phyloP scores from a whole-genome alignment of 306 rosid genomes.

The Medicago lupulina region DNA sequence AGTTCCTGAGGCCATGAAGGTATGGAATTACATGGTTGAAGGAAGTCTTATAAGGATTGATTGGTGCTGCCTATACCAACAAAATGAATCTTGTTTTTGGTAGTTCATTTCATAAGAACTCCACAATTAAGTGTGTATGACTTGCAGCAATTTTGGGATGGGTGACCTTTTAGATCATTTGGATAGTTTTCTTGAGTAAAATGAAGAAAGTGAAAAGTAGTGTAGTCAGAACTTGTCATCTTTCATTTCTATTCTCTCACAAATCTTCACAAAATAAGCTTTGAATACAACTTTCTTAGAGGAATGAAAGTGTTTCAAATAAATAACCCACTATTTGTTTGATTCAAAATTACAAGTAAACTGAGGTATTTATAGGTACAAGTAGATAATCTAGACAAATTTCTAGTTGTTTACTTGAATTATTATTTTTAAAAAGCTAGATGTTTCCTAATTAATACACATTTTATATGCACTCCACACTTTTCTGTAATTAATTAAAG shows the following conservation, averaged over 20 bases:
- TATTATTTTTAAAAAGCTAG: not conserved
- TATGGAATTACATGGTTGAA: too few relatives aligned
- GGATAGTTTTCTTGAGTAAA: not conserved
- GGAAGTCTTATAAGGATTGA: too few relatives aligned
- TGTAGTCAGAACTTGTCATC: not conserved
- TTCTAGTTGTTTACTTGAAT: not conserved
- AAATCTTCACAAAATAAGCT: not conserved
- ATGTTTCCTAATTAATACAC: not conserved
- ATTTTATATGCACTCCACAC: not conserved
- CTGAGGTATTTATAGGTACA: not conserved
- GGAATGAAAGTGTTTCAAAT: not conserved
- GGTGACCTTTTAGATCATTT: too few relatives aligned
- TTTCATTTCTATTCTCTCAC: not conserved
- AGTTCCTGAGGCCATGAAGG: too few relatives aligned
- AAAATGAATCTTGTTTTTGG: too few relatives aligned
- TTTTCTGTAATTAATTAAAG: not conserved
- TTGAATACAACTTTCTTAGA: not conserved
- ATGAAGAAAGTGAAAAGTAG: not conserved
- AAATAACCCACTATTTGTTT: not conserved
- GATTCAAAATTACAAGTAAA: not conserved
- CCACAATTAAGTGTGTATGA: too few relatives aligned
- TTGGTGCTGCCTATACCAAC: too few relatives aligned
- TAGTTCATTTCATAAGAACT: too few relatives aligned
- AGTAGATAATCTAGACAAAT: not conserved
- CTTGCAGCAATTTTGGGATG: too few relatives aligned